A percentile compares a stretch with the other conserved stretches of the same genome.
These are phyloP conservation scores for Lactarius pseudohatsudake DNA, from an alignment of 768 basidiomycete genomes.

Conservation along the genomic window DNA sequence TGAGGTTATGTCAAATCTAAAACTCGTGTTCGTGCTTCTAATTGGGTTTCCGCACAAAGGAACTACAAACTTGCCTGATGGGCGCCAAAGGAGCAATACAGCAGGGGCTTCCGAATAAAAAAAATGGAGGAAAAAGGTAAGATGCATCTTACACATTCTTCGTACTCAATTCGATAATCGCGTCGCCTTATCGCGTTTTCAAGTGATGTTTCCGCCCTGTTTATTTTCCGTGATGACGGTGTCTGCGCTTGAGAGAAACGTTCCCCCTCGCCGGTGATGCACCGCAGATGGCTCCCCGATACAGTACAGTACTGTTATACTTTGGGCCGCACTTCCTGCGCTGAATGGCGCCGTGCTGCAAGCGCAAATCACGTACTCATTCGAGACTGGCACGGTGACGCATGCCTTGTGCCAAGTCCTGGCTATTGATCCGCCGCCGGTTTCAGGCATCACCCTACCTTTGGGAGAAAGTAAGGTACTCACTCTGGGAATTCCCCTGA, in stretches of 20 bases:
- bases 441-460: neutral
- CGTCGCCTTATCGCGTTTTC: neutral
- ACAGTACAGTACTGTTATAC: neutral
- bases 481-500: neutral
- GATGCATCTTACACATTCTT: neutral
- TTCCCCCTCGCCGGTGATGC: neutral
- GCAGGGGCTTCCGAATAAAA: neutral
- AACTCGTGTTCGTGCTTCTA: neutral
- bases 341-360: neutral
- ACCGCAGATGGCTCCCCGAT: slow-evolving; percentile 10
- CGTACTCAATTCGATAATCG: slow-evolving; percentile 2
- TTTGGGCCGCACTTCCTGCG: slow-evolving; percentile 19
- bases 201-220: slow-evolving; percentile 1
- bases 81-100: neutral
- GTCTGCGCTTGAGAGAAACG: neutral
- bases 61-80: neutral
- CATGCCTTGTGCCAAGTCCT: neutral
- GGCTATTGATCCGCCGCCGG: slow-evolving; percentile 5
- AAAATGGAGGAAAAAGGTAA: neutral
- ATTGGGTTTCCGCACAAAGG: neutral
- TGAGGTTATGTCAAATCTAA: neutral
- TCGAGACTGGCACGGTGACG: slow-evolving; percentile 2
- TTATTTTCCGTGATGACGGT: neutral
- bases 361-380: slow-evolving; percentile 3
- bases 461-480: neutral